A percentile compares a stretch with the other conserved stretches of the same genome.
phyloP scores from a whole-genome alignment of 2,329 filamentous ascomycete species.

The Alternaria tenuissima region DNA sequence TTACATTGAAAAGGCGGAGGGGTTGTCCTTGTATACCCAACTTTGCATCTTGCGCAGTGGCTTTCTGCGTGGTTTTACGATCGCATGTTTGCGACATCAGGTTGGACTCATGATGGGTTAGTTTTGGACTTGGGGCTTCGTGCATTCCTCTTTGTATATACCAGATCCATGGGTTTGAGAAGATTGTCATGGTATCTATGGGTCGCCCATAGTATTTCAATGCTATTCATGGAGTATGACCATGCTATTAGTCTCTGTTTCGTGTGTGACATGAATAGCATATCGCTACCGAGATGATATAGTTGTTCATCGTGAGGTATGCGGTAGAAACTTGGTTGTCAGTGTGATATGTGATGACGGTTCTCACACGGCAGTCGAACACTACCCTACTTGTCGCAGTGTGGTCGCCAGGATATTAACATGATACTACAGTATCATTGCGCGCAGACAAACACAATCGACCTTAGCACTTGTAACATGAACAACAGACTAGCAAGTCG shows the following conservation, averaged over 20 bases:
- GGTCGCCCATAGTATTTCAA: conserved; percentile 8
- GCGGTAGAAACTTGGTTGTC: not conserved
- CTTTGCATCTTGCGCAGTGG: conserved; percentile 27
- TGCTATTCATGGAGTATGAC: conserved; percentile 5
- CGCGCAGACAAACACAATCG: not conserved
- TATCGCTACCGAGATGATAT: not conserved
- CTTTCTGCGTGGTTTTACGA: conserved; percentile 7
- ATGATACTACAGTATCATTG: not conserved
- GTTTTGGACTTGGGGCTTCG: conserved; percentile 12
- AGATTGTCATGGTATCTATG: not conserved
- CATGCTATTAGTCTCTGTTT: not conserved
- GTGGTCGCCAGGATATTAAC: not conserved
- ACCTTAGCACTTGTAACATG: not conserved
- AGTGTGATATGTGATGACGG: not conserved
- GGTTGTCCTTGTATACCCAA: conserved; percentile 48
- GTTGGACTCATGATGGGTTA: conserved; percentile 5
- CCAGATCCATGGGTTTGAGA: conserved; percentile 2
- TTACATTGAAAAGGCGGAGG: conserved; percentile 27
- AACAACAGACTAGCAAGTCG: not conserved
- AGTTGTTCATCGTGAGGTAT: not conserved
- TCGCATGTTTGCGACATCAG: conserved; percentile 2
- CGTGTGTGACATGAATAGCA: not conserved
- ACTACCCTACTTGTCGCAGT: not conserved
- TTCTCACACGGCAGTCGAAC: not conserved
- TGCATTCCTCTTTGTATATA: conserved; percentile 36